These are phyloP conservation scores for Gliomastix tumulicola DNA, from an alignment of 2,329 filamentous ascomycete genomes.

Conservation along the genomic window DNA sequence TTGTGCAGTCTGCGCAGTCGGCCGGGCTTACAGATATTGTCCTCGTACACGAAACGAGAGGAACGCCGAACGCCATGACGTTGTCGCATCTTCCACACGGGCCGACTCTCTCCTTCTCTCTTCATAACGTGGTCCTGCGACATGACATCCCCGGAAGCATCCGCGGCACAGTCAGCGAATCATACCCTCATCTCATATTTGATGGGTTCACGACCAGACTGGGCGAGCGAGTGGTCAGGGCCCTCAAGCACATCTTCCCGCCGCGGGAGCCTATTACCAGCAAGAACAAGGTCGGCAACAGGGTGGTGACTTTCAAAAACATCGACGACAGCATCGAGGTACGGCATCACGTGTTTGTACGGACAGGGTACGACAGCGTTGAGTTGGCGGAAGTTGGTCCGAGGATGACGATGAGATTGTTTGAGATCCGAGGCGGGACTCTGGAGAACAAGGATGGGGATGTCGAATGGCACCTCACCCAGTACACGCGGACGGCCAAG, in stretches of 20 bases:
- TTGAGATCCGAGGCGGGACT: slow-evolving; percentile 87
- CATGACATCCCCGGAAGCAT: slow-evolving; percentile 88
- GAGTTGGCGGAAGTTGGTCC: slow-evolving; percentile 87
- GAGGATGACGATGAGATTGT: slow-evolving; percentile 93
- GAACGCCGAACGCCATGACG: slow-evolving; percentile 84
- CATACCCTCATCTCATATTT: slow-evolving; percentile 91
- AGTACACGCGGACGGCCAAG: slow-evolving; percentile 86
- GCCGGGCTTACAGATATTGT: slow-evolving; percentile 80
- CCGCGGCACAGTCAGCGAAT: slow-evolving; percentile 82
- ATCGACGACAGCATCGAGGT: slow-evolving; percentile 92
- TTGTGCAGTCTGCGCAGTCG: slow-evolving; percentile 74
- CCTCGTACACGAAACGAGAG: slow-evolving; percentile 84
- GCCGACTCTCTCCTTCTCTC: slow-evolving; percentile 70
- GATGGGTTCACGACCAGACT: slow-evolving; percentile 82
- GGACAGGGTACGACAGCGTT: slow-evolving; percentile 83
- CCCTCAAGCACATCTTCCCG: slow-evolving; percentile 90
- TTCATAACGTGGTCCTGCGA: slow-evolving; percentile 88
- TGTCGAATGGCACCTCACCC: slow-evolving; percentile 91
- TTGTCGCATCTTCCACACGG: slow-evolving; percentile 84
- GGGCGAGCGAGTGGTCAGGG: slow-evolving; percentile 77
- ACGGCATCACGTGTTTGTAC: slow-evolving; percentile 75
- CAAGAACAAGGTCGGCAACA: slow-evolving; percentile 71
- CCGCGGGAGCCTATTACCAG: slow-evolving; percentile 70
- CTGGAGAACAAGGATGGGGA: slow-evolving; percentile 93
- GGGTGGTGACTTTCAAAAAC: slow-evolving; percentile 91